Evolutionary conservation across 129 eudicot species (phyloP).

Genomic region (Solidago caesia): DNA sequence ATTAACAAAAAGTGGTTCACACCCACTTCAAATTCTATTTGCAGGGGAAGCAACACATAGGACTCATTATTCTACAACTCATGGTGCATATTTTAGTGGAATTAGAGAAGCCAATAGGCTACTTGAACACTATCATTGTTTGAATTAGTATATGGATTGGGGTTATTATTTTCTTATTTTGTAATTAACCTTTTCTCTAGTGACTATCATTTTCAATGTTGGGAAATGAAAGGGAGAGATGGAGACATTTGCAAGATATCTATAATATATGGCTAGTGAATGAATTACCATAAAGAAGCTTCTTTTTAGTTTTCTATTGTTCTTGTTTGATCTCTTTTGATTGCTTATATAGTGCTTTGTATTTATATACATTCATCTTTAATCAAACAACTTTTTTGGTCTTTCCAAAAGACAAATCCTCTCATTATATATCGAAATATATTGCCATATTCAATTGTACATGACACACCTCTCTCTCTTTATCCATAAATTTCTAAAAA

Average conservation of each 20-base stretch:
- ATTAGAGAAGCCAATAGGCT: slow-evolving; percentile 97
- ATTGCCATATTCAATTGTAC: neutral
- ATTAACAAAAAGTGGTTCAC: slow-evolving; percentile 46
- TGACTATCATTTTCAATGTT: slow-evolving; percentile 37
- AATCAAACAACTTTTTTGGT: too few relatives aligned
- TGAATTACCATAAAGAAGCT: slow-evolving; percentile 50
- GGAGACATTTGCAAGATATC: slow-evolving; percentile 42
- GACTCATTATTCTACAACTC: slow-evolving; percentile 92
- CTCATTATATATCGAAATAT: neutral
- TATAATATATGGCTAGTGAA: slow-evolving; percentile 35
- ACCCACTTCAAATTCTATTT: slow-evolving; percentile 70
- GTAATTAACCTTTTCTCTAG: slow-evolving; percentile 30
- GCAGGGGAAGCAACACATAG: slow-evolving; percentile 99
- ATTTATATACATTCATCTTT: too few relatives aligned
- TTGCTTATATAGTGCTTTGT: slow-evolving; percentile 12
- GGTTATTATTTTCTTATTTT: slow-evolving; percentile 20
- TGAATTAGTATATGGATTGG: slow-evolving; percentile 3
- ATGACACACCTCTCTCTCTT: neutral
- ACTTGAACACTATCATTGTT: slow-evolving; percentile 65
- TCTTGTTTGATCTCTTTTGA: slow-evolving; percentile 26
- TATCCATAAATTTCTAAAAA: too few relatives aligned
- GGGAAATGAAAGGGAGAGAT: slow-evolving; percentile 50
- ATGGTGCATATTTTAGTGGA: slow-evolving; percentile 96
- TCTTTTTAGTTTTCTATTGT: slow-evolving; percentile 36
- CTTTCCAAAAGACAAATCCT: neutral